These are phyloP conservation scores for Cymbopogon citratus DNA, from an alignment of 176 grass and related monocot genomes.

Conservation along the genomic window DNA sequence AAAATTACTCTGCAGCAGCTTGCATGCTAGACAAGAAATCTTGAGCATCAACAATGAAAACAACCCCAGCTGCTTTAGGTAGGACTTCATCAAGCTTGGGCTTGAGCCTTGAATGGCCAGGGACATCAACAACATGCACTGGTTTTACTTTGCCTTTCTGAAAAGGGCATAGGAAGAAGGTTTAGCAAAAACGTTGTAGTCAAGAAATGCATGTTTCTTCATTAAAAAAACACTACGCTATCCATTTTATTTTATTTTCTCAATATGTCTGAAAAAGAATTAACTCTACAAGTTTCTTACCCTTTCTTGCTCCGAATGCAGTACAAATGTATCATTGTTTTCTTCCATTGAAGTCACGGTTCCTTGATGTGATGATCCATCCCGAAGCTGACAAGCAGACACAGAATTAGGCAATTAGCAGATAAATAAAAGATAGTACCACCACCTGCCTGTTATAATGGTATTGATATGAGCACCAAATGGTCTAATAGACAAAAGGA, in stretches of 20 bases:
- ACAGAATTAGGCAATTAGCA: constrained; percentile 13
- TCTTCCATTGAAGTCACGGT: constrained; percentile 95
- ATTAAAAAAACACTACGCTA: not conserved
- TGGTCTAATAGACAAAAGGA: not conserved
- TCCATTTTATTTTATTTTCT: not conserved
- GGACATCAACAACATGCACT: constrained; percentile 87
- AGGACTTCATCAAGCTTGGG: constrained; percentile 84
- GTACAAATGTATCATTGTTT: constrained; percentile 74
- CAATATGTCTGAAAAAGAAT: constrained; percentile 7
- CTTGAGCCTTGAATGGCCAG: constrained; percentile 88
- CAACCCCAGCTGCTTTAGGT: constrained; percentile 63
- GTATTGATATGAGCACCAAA: not conserved
- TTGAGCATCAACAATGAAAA: constrained; percentile 83
- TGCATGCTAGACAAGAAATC: constrained; percentile 86
- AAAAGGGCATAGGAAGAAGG: not conserved
- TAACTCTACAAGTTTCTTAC: constrained; percentile 23
- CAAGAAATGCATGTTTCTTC: not conserved
- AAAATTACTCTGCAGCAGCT: constrained; percentile 78
- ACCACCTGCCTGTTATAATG: not conserved
- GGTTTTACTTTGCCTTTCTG: constrained; percentile 72
- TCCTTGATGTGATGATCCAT: constrained; percentile 88
- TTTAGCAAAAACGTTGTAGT: not conserved
- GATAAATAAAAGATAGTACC: not conserved
- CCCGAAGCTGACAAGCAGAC: constrained; percentile 58
- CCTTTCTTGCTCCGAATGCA: constrained; percentile 67